Conservation (phyloP, 2,329 filamentous ascomycete species). For the Lachnellula cervina region DNA sequence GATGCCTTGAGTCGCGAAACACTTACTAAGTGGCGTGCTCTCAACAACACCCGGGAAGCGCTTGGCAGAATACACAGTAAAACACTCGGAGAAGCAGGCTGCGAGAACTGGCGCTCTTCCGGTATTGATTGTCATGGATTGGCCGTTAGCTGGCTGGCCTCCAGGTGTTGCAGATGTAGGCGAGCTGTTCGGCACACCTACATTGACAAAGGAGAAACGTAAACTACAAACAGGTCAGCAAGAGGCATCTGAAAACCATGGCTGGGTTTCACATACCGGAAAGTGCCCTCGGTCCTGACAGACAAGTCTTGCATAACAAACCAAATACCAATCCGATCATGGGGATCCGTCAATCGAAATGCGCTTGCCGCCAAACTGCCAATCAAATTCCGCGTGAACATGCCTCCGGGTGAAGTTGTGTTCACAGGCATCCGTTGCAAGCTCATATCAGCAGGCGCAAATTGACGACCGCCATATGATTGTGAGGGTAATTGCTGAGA, state of each 20-base stretch:
- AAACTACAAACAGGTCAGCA: slow-evolving; percentile 39
- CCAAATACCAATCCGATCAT: slow-evolving; percentile 86
- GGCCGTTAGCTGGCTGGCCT: slow-evolving; percentile 29
- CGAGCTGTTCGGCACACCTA: slow-evolving; percentile 48
- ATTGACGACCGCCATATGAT: slow-evolving; percentile 11
- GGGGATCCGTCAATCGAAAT: slow-evolving; percentile 72
- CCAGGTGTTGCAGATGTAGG: slow-evolving; percentile 3
- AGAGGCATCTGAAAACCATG: background rate
- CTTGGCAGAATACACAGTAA: slow-evolving; percentile 94
- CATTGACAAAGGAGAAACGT: slow-evolving; percentile 76
- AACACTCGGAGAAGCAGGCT: slow-evolving; percentile 78
- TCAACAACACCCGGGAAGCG: slow-evolving; percentile 98
- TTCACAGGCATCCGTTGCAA: slow-evolving; percentile 19
- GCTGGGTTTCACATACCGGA: slow-evolving; percentile 58
- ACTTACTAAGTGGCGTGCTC: slow-evolving; percentile 84
- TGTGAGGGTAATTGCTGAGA: slow-evolving; percentile 13
- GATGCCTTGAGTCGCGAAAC: slow-evolving; percentile 88
- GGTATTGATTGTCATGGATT: slow-evolving; percentile 55
- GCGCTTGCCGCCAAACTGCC: slow-evolving; percentile 87
- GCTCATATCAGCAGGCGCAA: slow-evolving; percentile 16
- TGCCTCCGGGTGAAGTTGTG: slow-evolving; percentile 57
- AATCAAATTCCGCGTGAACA: slow-evolving; percentile 94
- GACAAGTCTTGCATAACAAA: slow-evolving; percentile 95
- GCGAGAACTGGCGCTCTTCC: slow-evolving; percentile 78
- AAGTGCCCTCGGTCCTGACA: slow-evolving; percentile 85